Evolutionary conservation across 139 green algal genomes (phyloP).

Genomic region (Picochlorum sp.): DNA sequence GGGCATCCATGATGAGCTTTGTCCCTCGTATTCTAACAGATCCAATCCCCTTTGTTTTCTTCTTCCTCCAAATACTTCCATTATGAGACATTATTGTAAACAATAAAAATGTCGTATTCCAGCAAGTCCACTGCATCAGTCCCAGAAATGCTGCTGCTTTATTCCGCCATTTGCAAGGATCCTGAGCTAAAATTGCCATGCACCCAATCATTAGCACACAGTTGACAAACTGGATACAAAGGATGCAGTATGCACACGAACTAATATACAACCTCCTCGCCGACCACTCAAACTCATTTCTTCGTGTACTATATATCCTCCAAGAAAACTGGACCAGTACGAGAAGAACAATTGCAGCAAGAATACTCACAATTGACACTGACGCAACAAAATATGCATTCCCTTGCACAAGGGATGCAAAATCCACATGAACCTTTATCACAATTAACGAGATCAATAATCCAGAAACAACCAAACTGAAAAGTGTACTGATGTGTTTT

Average conservation of each 20-base stretch:
- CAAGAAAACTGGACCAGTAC: neutral
- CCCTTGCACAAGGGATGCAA: too few species aligned
- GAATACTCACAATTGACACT: neutral
- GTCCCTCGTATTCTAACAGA: neutral
- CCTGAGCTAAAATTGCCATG: neutral
- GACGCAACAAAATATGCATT: too few species aligned
- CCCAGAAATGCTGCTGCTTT: slow-evolving; percentile 5
- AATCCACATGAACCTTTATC: too few species aligned
- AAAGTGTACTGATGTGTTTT: neutral
- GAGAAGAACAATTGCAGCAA: neutral
- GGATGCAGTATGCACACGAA: neutral
- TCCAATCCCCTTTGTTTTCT: slow-evolving; percentile 2
- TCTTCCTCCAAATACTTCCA: slow-evolving; percentile 1
- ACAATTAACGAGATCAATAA: too few species aligned
- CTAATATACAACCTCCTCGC: neutral
- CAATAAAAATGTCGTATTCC: slow-evolving; percentile 12
- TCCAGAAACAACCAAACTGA: neutral
- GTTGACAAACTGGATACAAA: slow-evolving; percentile 8
- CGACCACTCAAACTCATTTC: neutral
- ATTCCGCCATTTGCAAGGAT: slow-evolving; percentile 4
- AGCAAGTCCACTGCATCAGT: slow-evolving; percentile 4
- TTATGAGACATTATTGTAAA: slow-evolving; percentile 3
- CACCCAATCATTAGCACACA: neutral
- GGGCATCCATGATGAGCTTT: slow-evolving; percentile 10
- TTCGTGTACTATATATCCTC: neutral